Conservation (phyloP, 2,329 filamentous ascomycete species). For the Aureobasidium sp. region DNA sequence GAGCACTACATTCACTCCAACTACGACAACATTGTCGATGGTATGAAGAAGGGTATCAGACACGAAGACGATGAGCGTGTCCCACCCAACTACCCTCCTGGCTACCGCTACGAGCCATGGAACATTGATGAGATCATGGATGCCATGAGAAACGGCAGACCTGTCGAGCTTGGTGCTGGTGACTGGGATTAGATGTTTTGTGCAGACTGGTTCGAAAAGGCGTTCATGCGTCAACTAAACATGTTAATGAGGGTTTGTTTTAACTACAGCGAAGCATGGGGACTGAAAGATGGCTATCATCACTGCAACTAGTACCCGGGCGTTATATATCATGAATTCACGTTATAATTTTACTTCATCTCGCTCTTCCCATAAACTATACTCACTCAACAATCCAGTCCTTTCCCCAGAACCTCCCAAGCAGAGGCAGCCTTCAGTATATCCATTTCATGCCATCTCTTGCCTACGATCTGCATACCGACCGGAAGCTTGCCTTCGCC, state of each 20-base stretch:
- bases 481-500: slow-evolving; percentile 28
- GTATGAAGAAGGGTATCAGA: slow-evolving; percentile 35
- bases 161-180: slow-evolving; percentile 30
- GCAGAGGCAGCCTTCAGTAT: slow-evolving; percentile 31
- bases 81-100: slow-evolving; percentile 38
- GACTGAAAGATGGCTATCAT: slow-evolving; percentile 6
- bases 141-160: slow-evolving; percentile 29
- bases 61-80: slow-evolving; percentile 38
- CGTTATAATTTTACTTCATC: not conserved
- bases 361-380: not conserved
- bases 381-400: slow-evolving; percentile 1
- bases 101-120: slow-evolving; percentile 33
- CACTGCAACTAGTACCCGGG: slow-evolving; percentile 6
- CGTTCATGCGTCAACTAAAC: not conserved
- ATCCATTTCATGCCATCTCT: slow-evolving; percentile 29
- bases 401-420: slow-evolving; percentile 29
- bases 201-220: not conserved
- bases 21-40: slow-evolving; percentile 36
- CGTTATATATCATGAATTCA: slow-evolving; percentile 12
- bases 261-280: slow-evolving; percentile 11
- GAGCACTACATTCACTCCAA: slow-evolving; percentile 40
- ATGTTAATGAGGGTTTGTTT: not conserved
- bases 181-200: slow-evolving; percentile 23
- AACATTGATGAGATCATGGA: slow-evolving; percentile 38
- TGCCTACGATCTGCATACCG: slow-evolving; percentile 33